Conservation (phyloP, 208 protist species). For the Leishmania amazonensis region DNA sequence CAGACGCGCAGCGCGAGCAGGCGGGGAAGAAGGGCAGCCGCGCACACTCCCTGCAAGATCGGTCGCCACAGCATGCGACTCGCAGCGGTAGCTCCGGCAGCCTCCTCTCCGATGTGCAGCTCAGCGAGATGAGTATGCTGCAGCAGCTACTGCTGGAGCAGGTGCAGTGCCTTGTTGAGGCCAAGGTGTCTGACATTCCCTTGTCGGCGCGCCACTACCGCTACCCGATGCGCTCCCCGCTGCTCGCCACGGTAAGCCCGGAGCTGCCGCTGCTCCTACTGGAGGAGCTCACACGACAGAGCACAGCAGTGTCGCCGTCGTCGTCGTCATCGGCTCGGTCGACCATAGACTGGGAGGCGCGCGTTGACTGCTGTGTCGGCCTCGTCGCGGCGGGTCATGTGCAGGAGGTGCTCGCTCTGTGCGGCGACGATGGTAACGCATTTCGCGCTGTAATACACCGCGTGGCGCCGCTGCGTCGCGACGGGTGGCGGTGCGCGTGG, state of each 20-base stretch:
- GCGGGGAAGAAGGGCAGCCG: neutral
- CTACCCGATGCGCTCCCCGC: conserved; percentile 50
- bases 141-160: conserved; percentile 58
- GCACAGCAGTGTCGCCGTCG: neutral
- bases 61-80: neutral
- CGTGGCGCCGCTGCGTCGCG: conserved; percentile 16
- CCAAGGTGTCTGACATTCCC: conserved; percentile 45
- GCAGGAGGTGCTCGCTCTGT: conserved; percentile 37
- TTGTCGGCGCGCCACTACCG: conserved; percentile 50
- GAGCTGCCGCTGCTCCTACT: conserved; percentile 56
- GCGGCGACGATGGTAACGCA: conserved; percentile 22
- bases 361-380: conserved; percentile 41
- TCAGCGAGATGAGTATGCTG: conserved; percentile 18
- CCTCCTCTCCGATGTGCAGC: neutral
- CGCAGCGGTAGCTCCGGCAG: neutral
- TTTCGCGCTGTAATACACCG: conserved; percentile 29
- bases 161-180: conserved; percentile 71
- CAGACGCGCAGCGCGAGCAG: neutral
- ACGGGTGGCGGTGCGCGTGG: conserved; percentile 42
- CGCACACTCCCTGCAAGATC: neutral
- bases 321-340: neutral
- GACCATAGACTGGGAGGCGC: conserved; percentile 22
- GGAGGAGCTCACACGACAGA: conserved; percentile 26
- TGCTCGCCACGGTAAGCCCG: conserved; percentile 43
- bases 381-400: conserved; percentile 38